A percentile compares a stretch with the other conserved stretches of the same genome.
Evolutionary conservation across 257 asterid species (phyloP).

Genomic region (Osmanthus fragrans): DNA sequence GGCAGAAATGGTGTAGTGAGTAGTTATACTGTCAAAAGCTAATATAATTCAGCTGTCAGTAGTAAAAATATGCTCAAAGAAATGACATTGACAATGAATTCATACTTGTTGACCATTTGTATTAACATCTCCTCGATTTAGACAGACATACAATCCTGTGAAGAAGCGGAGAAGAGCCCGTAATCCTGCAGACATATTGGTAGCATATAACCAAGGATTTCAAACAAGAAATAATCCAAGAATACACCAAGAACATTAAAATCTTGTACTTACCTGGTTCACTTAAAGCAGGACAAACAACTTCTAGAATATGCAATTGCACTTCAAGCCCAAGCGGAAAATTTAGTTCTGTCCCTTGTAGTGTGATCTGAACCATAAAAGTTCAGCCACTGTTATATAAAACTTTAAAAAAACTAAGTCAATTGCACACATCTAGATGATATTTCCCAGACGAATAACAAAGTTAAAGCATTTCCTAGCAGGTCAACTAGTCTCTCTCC

Average conservation of each 20-base stretch:
- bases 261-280: slow-evolving; percentile 80
- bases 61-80: slow-evolving; percentile 26
- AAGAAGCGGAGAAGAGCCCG: slow-evolving; percentile 98
- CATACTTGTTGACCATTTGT: slow-evolving; percentile 73
- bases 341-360: slow-evolving; percentile 88
- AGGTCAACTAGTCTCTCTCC: slow-evolving; percentile 12
- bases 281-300: slow-evolving; percentile 95
- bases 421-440: neutral
- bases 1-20: slow-evolving; percentile 20
- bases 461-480: slow-evolving; percentile 12
- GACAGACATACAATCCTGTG: slow-evolving; percentile 84
- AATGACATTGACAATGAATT: slow-evolving; percentile 18
- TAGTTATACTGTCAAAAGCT: neutral
- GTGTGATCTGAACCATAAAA: slow-evolving; percentile 73
- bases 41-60: neutral
- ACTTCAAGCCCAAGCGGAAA: slow-evolving; percentile 91
- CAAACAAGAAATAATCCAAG: slow-evolving; percentile 23
- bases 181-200: slow-evolving; percentile 55
- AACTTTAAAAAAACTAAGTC: neutral
- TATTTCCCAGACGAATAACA: slow-evolving; percentile 13
- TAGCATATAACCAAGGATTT: slow-evolving; percentile 10
- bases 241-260: slow-evolving; percentile 21
- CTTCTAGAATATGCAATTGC: slow-evolving; percentile 84
- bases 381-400: neutral
- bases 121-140: slow-evolving; percentile 92